Evolutionary conservation across 768 basidiomycete genomes (phyloP).

Genomic region (Hortiboletus campestris): DNA sequence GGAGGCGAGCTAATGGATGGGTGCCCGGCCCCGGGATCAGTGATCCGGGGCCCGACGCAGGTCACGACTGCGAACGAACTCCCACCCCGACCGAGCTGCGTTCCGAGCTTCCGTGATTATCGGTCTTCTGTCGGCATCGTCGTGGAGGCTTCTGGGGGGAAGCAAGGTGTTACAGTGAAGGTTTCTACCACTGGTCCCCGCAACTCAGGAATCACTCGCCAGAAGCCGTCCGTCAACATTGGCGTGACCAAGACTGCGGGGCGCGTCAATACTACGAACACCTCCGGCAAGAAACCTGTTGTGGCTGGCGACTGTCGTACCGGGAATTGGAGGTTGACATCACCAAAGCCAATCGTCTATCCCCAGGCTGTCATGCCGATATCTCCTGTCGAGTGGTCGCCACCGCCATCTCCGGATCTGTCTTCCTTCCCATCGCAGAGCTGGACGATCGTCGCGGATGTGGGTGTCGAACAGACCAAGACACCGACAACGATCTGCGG

Average conservation of each 20-base stretch:
- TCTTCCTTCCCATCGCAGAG: slow-evolving; percentile 8
- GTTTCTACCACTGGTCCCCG: not conserved
- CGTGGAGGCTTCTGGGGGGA: not conserved
- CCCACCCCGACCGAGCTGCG: not conserved
- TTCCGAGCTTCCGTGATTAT: not conserved
- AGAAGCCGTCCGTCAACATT: not conserved
- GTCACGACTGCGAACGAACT: not conserved
- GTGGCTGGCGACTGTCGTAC: not conserved
- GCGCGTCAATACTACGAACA: not conserved
- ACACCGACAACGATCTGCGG: not conserved
- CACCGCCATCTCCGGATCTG: not conserved
- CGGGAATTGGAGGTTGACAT: not conserved
- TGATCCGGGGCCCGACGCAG: not conserved
- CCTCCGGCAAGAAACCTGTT: not conserved
- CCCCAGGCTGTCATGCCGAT: rapidly evolving
- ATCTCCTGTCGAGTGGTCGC: not conserved
- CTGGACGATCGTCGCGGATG: not conserved
- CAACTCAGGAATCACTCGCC: no score
- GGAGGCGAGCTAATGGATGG: not conserved
- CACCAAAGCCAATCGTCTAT: not conserved
- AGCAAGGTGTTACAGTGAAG: not conserved
- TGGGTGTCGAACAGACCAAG: not conserved
- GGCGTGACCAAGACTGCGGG: not conserved
- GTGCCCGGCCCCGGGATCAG: not conserved
- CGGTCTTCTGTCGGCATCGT: not conserved